A percentile compares a stretch with the other conserved stretches of the same genome.
phyloP scores from a whole-genome alignment of 106 monocot species.

The Dendrobium nobile region DNA sequence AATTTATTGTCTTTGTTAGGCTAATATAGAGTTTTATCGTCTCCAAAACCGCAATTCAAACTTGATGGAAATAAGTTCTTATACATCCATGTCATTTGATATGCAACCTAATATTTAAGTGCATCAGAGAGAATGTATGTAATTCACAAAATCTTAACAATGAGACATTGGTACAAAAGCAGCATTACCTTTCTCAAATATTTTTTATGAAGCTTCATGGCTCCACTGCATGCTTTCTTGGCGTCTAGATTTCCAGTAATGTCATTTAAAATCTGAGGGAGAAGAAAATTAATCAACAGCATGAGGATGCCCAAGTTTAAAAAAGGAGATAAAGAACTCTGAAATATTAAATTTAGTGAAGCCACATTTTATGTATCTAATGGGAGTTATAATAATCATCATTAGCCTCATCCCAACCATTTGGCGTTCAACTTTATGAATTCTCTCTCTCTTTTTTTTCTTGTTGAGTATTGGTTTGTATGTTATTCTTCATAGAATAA shows the following conservation, averaged over 20 bases:
- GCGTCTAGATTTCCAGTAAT: conserved; percentile 39
- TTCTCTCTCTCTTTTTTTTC: neutral
- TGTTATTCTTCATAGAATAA: neutral
- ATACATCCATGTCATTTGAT: neutral
- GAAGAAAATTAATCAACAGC: neutral
- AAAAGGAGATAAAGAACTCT: neutral
- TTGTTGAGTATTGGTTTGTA: no score
- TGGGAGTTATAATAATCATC: neutral
- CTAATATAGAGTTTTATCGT: neutral
- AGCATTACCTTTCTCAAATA: conserved; percentile 32
- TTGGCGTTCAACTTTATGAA: neutral
- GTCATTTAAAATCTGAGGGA: conserved; percentile 37
- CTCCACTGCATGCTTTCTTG: conserved; percentile 28
- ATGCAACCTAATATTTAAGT: neutral
- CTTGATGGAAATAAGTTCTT: neutral
- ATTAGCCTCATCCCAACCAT: neutral
- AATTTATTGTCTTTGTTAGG: neutral
- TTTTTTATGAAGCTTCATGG: conserved; percentile 43
- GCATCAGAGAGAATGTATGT: neutral
- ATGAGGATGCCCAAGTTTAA: neutral
- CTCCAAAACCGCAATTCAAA: neutral
- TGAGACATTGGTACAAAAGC: neutral
- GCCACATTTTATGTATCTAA: neutral
- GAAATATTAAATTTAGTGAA: neutral
- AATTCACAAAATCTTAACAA: neutral